Base-by-base conservation (phyloP, 2,329 filamentous ascomycete species). In the Apiospora phragmitis region DNA sequence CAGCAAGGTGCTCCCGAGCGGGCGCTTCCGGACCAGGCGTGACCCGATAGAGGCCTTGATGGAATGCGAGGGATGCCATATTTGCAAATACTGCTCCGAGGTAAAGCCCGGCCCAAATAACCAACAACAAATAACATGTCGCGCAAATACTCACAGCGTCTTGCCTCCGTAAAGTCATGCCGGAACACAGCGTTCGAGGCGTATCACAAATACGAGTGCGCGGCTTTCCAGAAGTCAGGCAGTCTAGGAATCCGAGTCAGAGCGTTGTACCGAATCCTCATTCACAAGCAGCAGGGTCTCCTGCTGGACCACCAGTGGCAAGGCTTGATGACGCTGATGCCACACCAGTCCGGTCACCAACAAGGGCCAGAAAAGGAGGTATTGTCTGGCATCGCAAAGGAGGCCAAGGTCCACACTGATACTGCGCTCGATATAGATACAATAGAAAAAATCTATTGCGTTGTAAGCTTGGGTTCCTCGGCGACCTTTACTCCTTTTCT, bases 161-260 rank as follows among this genome's bases (percentile, higher is more conserved):
- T 59, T 62, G 32, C 32, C 55, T 14, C 55, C 42, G 38, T 11
- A 45, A 67, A 80, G 78, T 41, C 72, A 24, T 81, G 80, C 68
- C 79, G 80, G 62, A 71, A 72, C 49, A 71, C 71, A 16, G 78
- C 78, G 0, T 80, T 78, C 78, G 69, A 66, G n/a, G 68, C 67
- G 3, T 79, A 77, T 65, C 80, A 81, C 72, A 77, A 73, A 29
- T 73, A 76, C 47, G 80, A 81, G 70, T 80, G 80, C 72, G 69
- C 71, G 24, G 32, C 77, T 0, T 71, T 80, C 42, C 68, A 69
- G 29, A 65, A 74, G 7, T 65, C 45, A 4, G 75, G 76, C 1
- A 26, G 21, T 11, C 70, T 78, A 45, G 68, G 69, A 2, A 29
- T 74, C 6, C 65, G 74, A n/a, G 66, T 72, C 14, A 70, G 77